Base-by-base conservation (phyloP, 2,329 filamentous ascomycete species). In the Aspergillus quadrilineatus region DNA sequence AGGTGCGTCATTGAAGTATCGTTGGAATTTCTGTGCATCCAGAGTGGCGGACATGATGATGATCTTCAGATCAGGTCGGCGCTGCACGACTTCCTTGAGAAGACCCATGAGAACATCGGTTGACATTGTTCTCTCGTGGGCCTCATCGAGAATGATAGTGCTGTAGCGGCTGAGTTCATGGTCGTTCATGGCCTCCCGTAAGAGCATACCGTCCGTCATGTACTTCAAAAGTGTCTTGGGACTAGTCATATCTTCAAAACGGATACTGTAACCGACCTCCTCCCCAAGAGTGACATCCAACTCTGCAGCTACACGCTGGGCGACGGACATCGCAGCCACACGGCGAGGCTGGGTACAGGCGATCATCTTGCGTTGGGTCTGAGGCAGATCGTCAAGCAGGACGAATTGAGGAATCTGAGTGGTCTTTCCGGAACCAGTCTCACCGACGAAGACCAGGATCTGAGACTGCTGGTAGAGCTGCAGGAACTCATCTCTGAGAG, bases 331-430 rank as follows among this genome's bases (percentile, higher is more conserved):
- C 68, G 94, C 94, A 58, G 95, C 94, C 54, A 99, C 94, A 85
- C 94, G 90, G 74, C 95, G 89, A 61, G 94, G 94, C 76, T 99
- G 94, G 5, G 94, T 99, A 82, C 94, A 99, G 56, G 93, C 94
- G 57, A 99, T 88, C 76, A 97, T 87, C 80, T 97, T 97, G 72
- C 86, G 84, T 65, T 87, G 86, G 61, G 86, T 80, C 68, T 97
- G 90, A 28, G 94, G 93, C 32, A 97, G 83, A 75, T 99, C 94
- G 77, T 99, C 94, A 81, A 89, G 97, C 41, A 99, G 85, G 63
- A 99, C 93, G 74, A 97, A 99, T 75, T 99, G 94, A 1, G 94
- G 94, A 60, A 99, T 97, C 80, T 99, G 94, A 0, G 94, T 99
- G 4, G 94, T 99, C 80, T 99, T 99, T 79, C 94, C 94, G 64